A percentile compares a stretch with the other conserved stretches of the same genome.
These are phyloP conservation scores for Fraxinus sp. DNA, from an alignment of 305 asterid genomes.

Conservation along the genomic window DNA sequence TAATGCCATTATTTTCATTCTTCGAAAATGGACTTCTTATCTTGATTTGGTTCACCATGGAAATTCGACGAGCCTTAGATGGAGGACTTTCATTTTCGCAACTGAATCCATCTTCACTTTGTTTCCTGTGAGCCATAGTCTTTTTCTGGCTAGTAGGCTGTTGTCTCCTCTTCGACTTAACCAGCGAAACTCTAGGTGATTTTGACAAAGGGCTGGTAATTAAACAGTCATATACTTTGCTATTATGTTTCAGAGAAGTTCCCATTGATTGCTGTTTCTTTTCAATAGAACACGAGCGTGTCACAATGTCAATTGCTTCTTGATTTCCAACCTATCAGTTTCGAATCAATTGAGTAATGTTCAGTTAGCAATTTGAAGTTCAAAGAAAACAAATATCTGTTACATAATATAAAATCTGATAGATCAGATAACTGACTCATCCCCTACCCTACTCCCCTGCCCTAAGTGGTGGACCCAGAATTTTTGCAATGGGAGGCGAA, in stretches of 20 bases:
- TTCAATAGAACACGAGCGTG: constrained; percentile 36
- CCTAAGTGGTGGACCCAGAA: too few species aligned
- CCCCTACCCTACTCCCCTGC: too few species aligned
- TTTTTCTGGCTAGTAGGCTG: constrained; percentile 26
- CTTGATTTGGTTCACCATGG: constrained; percentile 34
- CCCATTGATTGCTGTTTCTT: constrained; percentile 20
- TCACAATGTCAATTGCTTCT: constrained; percentile 66
- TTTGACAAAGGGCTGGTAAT: constrained; percentile 40
- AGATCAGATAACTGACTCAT: too few species aligned
- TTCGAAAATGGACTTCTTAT: constrained; percentile 19
- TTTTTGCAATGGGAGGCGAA: too few species aligned
- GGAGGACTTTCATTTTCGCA: constrained; percentile 61
- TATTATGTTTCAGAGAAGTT: constrained; percentile 18
- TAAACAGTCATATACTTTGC: constrained; percentile 21
- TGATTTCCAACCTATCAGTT: constrained; percentile 58
- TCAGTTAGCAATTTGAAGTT: neutral
- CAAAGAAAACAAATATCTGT: neutral
- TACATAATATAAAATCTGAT: too few species aligned
- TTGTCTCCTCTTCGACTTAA: constrained; percentile 36
- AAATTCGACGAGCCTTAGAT: constrained; percentile 47
- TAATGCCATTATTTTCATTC: constrained; percentile 37
- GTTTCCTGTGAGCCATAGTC: constrained; percentile 25
- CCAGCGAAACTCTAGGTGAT: constrained; percentile 38
- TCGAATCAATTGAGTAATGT: neutral
- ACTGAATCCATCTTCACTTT: constrained; percentile 34